Conservation (phyloP, 2,329 filamentous ascomycete genomes). For the Calcarisporium arbuscula region DNA sequence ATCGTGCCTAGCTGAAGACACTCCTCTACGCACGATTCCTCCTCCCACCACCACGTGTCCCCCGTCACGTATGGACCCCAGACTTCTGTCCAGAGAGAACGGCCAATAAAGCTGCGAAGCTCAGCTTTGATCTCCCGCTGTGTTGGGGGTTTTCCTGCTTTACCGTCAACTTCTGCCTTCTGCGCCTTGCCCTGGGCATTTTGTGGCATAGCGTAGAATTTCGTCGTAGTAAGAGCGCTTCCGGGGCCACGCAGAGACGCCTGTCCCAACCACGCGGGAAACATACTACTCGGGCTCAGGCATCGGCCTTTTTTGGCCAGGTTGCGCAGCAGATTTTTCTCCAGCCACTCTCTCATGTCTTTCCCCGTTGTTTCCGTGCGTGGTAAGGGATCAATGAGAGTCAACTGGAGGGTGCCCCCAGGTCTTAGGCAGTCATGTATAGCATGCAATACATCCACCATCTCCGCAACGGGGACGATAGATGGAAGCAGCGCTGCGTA, state of each 20-base stretch:
- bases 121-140: conserved; percentile 34
- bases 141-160: conserved; percentile 12
- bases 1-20: conserved; percentile 47
- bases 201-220: conserved; percentile 39
- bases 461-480: conserved; percentile 47
- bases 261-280: conserved; percentile 53
- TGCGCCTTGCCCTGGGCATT: conserved; percentile 17
- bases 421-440: conserved; percentile 45
- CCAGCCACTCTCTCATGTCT: conserved; percentile 53
- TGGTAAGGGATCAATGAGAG: conserved; percentile 58
- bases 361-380: conserved; percentile 50
- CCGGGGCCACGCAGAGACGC: conserved; percentile 43
- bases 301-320: conserved; percentile 54
- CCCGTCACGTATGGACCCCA: conserved; percentile 49
- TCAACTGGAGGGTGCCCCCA: conserved; percentile 51
- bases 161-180: conserved; percentile 17
- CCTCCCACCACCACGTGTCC: conserved; percentile 57
- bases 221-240: conserved; percentile 41
- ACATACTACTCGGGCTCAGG: conserved; percentile 49
- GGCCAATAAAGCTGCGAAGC: conserved; percentile 45
- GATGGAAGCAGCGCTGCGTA: conserved; percentile 51
- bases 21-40: conserved; percentile 46
- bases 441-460: conserved; percentile 49
- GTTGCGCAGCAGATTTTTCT: conserved; percentile 52
- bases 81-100: conserved; percentile 54